These are phyloP conservation scores for Russula sp. DNA, from an alignment of 768 basidiomycete species.

Conservation along the genomic window DNA sequence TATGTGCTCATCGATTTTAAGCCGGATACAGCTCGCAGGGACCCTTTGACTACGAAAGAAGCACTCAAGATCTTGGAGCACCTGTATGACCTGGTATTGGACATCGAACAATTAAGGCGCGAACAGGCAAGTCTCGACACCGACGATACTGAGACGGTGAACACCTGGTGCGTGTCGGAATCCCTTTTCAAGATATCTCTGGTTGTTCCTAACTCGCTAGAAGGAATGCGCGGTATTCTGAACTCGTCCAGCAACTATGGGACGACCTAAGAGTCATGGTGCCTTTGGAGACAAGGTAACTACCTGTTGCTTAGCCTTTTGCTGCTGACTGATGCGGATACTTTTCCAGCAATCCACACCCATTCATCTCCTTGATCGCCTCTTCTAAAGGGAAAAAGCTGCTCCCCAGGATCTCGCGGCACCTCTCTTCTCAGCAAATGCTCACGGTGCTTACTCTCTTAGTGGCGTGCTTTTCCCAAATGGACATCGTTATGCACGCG, in stretches of 20 bases:
- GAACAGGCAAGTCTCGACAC: constrained; percentile 68
- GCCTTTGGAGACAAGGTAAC: constrained; percentile 87
- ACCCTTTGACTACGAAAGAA: constrained; percentile 75
- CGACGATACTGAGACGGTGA: constrained; percentile 38
- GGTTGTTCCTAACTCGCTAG: background rate
- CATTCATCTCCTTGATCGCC: constrained; percentile 86
- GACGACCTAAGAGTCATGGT: constrained; percentile 77
- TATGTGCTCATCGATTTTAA: constrained; percentile 27
- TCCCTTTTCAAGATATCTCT: background rate
- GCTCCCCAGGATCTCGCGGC: constrained; percentile 81
- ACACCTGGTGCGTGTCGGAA: constrained; percentile 32
- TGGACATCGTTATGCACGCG: constrained; percentile 84
- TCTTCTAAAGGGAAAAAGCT: constrained; percentile 92
- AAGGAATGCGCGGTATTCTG: constrained; percentile 55
- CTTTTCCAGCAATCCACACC: constrained; percentile 74
- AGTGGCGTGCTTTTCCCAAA: constrained; percentile 88
- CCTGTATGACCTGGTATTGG: constrained; percentile 78
- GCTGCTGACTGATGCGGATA: background rate
- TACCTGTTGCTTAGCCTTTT: background rate
- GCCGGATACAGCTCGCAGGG: constrained; percentile 58
- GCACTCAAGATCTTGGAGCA: constrained; percentile 74
- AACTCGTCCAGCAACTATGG: constrained; percentile 70
- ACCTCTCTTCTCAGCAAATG: constrained; percentile 72
- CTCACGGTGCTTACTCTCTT: constrained; percentile 85
- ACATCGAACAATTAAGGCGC: constrained; percentile 78